Conservation (phyloP, 345 rosid species). For the Rhodomyrtus tomentosa region DNA sequence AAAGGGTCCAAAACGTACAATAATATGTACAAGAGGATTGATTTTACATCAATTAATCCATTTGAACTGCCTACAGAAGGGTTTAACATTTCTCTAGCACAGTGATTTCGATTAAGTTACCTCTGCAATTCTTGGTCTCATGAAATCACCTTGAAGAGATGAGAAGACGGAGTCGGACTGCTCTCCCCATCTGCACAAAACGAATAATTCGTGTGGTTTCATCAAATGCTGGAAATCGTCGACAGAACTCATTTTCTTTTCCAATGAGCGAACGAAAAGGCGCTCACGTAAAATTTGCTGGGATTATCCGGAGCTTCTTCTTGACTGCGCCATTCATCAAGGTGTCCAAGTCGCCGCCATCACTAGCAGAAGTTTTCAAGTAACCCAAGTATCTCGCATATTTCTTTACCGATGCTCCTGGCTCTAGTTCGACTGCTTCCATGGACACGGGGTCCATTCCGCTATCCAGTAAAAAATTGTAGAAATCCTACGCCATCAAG, state of each 20-base stretch:
- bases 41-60: background rate
- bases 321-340: constrained; percentile 68
- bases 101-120: constrained; percentile 12
- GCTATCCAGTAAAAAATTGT: constrained; percentile 62
- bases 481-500: constrained; percentile 67
- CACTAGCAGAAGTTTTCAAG: constrained; percentile 16
- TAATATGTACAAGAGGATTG: background rate
- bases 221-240: background rate
- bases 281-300: constrained; percentile 39
- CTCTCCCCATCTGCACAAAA: constrained; percentile 66
- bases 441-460: constrained; percentile 34
- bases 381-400: constrained; percentile 43
- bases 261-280: background rate
- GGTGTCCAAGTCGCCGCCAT: constrained; percentile 22
- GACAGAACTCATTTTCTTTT: background rate
- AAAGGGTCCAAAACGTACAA: background rate
- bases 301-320: constrained; percentile 73
- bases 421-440: constrained; percentile 10
- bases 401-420: constrained; percentile 18
- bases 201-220: background rate
- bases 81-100: background rate
- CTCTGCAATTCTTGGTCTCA: constrained; percentile 72
- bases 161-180: constrained; percentile 43
- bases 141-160: constrained; percentile 48
- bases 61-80: background rate